Evolutionary conservation across 768 basidiomycete species (phyloP), one percentile per base, ranked within the genome.

Genomic region (Mycena kentingensis): DNA sequence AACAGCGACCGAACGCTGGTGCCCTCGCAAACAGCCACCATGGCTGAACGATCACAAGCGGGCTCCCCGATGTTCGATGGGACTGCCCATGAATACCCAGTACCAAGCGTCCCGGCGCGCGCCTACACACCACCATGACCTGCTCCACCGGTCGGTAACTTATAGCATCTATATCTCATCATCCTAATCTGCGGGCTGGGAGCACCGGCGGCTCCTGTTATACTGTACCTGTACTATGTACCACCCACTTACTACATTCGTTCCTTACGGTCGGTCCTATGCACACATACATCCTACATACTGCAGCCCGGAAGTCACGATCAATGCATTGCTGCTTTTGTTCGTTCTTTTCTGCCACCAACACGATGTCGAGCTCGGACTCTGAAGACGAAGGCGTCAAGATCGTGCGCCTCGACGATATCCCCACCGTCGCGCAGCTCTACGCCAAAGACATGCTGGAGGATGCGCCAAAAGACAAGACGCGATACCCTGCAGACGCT

Each of bases 371-470:
- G 8, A 25, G 25, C 21, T 49, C 52, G 18, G 34, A 26, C 47
- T 58, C 57, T 26, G 58, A 38, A 32, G 50, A 66, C 19, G 50
- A 31, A 26, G 60, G 55, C 38, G 47, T 25, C 49, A 67, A 67
- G 66, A 42, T 65, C 35, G 60, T 77, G 39, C 52, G 50, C 19
- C 63, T 83, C n/a, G 66, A 63, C 26, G 75, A 77, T 44, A 81
- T 90, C 45, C 77, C 73, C 27, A 84, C 87, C 3, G 66, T 90
- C 26, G 70, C 74, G 15, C 68, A 80, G 48, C 69, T 85, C 26
- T 89, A 83, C 66, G 72, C 71, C 48, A 62, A 63, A 8, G 66
- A 66, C 3, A 63, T 70, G 6, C 65, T 88, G 34, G 65, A 65
- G 35, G 63, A 72, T 3, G 60, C 69, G 2, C 53, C 68, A 7